Evolutionary conservation across 1,139 yeast species (phyloP), one percentile per base, ranked within the genome.

Genomic region (Lizanozyma gosingica): DNA sequence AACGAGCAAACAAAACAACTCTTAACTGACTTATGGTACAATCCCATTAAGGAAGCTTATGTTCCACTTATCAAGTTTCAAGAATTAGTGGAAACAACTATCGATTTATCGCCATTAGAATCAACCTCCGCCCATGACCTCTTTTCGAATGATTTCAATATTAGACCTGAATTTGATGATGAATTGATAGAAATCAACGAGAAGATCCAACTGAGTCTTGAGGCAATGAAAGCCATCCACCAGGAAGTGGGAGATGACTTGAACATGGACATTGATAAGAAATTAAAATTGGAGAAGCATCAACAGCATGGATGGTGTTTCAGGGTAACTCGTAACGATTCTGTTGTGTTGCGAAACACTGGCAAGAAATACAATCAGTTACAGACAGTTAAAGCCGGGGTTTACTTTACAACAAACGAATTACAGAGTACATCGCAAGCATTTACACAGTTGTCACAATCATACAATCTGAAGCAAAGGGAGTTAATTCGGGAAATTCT

Each of bases 311-410:
- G 97, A 11, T 90, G 95, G 94, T 87, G 96, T 56, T 77, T 90
- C 69, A 72, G 97, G 50, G 76, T 92, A 17, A 90, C 97, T 0
- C 76, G 98, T 59, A 86, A 78, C 41, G 97, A 90, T 55, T 90
- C 95, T 2, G 71, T 80, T 9, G 83, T 83, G 16, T 67, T 92
- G 43, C 73, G 97, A 52, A 61, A 65, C 17, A 51, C 62, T 6
- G 73, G 71, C 34, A 68, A 69, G 36, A 71, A 73, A 38, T 92
- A 83, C 55, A 71, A 72, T 40, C 97, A 92, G 56, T 67, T 90
- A 32, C 86, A 88, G 41, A 88, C 97, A 0, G 94, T 87, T 33
- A 92, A 92, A 58, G 95, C 96, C 1, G 98, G 98, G 42, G 92
- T 90, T 2, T 87, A 72, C 57, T 92, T 92, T 65, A 86, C 95